Percentiles rank a stretch among this genome's conserved stretches.
Conservation (phyloP, 2,329 filamentous ascomycete genomes). For the Fusarium fujikuroi region DNA sequence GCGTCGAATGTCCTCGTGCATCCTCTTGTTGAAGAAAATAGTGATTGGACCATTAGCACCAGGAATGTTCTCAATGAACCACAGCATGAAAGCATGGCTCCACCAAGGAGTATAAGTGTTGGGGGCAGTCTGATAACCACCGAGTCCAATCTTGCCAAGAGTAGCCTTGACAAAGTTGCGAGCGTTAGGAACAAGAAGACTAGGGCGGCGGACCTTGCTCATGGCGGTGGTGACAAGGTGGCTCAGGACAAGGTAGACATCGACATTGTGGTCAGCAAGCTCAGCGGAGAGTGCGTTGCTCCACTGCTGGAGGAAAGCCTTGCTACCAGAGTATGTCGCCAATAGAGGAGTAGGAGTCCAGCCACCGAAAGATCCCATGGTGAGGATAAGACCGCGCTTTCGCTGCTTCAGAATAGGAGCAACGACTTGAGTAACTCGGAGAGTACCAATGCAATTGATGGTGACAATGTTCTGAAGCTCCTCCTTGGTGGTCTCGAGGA, state of each 20-base stretch:
- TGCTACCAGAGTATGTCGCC: slow-evolving; percentile 96
- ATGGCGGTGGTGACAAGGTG: slow-evolving; percentile 96
- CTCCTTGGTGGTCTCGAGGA: slow-evolving; percentile 78
- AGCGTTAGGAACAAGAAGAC: slow-evolving; percentile 80
- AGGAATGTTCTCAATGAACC: slow-evolving; percentile 73
- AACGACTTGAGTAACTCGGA: slow-evolving; percentile 87
- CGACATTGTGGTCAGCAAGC: slow-evolving; percentile 81
- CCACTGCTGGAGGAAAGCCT: slow-evolving; percentile 98
- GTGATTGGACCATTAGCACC: slow-evolving; percentile 61
- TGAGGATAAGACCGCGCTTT: slow-evolving; percentile 88
- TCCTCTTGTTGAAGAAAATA: slow-evolving; percentile 66
- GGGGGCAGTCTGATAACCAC: slow-evolving; percentile 80
- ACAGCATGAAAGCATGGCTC: slow-evolving; percentile 90
- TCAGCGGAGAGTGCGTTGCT: slow-evolving; percentile 86
- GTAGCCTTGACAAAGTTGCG: slow-evolving; percentile 83
- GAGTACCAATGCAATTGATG: slow-evolving; percentile 92
- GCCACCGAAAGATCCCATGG: slow-evolving; percentile 97
- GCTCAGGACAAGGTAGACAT: slow-evolving; percentile 90
- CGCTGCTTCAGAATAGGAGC: slow-evolving; percentile 86
- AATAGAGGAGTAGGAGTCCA: slow-evolving; percentile 91
- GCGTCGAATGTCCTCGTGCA: slow-evolving; percentile 86
- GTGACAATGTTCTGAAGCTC: slow-evolving; percentile 92
- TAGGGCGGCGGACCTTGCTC: slow-evolving; percentile 91
- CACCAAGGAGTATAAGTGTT: slow-evolving; percentile 93
- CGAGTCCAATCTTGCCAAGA: slow-evolving; percentile 83